Conservation (phyloP, 352 stramenopile species). For the Blastocystis sp. region DNA sequence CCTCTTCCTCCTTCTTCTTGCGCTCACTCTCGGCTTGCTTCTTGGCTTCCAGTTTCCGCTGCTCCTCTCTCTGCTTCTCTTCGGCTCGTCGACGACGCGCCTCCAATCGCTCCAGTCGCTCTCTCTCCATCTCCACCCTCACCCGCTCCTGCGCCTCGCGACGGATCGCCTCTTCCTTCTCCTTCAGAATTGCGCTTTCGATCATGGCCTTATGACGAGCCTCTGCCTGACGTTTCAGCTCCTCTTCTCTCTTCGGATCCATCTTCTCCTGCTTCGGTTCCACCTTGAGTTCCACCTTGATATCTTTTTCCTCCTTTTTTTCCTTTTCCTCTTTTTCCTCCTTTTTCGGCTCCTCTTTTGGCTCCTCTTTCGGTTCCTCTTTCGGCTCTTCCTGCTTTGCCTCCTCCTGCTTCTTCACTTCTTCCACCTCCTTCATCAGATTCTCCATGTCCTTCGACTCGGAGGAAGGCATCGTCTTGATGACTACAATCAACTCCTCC, state of each 20-base stretch:
- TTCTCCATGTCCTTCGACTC: background rate
- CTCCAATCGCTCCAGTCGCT: background rate
- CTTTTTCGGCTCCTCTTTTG: background rate
- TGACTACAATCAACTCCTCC: background rate
- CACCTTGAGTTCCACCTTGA: background rate
- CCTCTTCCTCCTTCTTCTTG: background rate
- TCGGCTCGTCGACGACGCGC: background rate
- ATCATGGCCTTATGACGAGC: background rate
- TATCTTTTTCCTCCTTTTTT: background rate
- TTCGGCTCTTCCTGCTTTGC: background rate
- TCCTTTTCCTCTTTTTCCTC: background rate
- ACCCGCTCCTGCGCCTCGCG: background rate
- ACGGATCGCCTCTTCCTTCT: background rate
- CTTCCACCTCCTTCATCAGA: background rate
- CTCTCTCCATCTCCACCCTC: background rate
- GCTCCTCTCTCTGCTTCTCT: background rate
- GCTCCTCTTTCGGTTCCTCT: background rate
- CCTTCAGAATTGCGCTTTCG: background rate
- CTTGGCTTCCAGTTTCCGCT: background rate
- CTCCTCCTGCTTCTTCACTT: background rate
- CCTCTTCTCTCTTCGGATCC: background rate
- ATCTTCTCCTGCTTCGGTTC: background rate
- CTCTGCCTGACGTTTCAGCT: background rate
- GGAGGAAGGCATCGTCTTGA: background rate
- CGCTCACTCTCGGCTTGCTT: background rate